phyloP scores from a whole-genome alignment of 129 eudicot genomes.

The Smallanthus sonchifolius region DNA sequence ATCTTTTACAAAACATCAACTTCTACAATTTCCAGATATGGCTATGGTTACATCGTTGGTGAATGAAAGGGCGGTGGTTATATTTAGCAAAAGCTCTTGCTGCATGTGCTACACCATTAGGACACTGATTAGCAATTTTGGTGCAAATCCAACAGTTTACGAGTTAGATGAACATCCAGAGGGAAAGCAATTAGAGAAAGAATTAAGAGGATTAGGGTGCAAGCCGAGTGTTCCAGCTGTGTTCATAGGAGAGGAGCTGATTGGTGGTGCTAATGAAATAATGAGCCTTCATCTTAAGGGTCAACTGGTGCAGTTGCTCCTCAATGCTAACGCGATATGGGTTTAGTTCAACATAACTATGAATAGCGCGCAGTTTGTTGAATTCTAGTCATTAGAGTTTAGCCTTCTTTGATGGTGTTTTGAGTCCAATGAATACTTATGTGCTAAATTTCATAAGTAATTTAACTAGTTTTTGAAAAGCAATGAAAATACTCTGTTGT shows the following conservation, averaged over 20 bases:
- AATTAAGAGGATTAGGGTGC: slow-evolving; percentile 43
- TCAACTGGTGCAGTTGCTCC: slow-evolving; percentile 58
- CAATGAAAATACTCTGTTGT: slow-evolving; percentile 7
- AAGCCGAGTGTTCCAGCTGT: slow-evolving; percentile 71
- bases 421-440: background rate
- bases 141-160: slow-evolving; percentile 60
- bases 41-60: slow-evolving; percentile 39
- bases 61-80: slow-evolving; percentile 54
- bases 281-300: slow-evolving; percentile 76
- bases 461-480: slow-evolving; percentile 19
- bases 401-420: slow-evolving; percentile 5
- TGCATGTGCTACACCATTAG: slow-evolving; percentile 63
- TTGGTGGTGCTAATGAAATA: slow-evolving; percentile 80
- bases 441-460: slow-evolving; percentile 21
- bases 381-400: slow-evolving; percentile 11
- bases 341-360: slow-evolving; percentile 25
- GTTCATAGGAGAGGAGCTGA: slow-evolving; percentile 50
- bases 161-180: slow-evolving; percentile 64
- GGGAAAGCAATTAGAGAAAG: slow-evolving; percentile 56
- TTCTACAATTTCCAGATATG: slow-evolving; percentile 25
- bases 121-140: slow-evolving; percentile 59
- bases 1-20: background rate
- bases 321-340: slow-evolving; percentile 83
- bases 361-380: slow-evolving; percentile 3
- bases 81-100: slow-evolving; percentile 60